Base-by-base conservation (phyloP, 495 filamentous ascomycete genomes). In the Neurospora tetrasperma region DNA sequence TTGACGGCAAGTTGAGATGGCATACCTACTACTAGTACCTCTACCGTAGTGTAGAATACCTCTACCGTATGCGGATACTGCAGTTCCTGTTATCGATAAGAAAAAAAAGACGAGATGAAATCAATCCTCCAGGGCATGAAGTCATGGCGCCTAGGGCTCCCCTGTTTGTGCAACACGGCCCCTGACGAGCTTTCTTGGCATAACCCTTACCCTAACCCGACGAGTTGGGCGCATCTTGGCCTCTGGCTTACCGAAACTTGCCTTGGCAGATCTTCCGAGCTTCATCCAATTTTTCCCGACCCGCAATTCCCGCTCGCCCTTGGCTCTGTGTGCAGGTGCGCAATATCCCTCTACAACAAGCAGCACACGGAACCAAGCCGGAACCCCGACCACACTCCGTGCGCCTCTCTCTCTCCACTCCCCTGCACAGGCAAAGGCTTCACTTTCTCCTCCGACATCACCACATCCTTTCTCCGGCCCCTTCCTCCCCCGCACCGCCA, bases 201-300 rank as follows among this genome's bases (percentile, higher is more conserved):
- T 66, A 66, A 35, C 54, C 54, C 54, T 66, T 66, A 66, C 54
- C 54, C 54, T 66, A 66, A 66, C 54, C 54, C 54, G 54, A 66
- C 54, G 9, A 18, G 16, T 1, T 9, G 31, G 14, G 27, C 14
- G 54, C 54, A 27, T 18, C 44, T 38, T 70, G 48, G 71, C 42
- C 35, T 38, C 69, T 69, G 23, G 48, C 54, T 66, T 66, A 66
- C 54, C 54, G 54, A 35, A 66, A 35, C 54, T 35, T 66, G 54
- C 77, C 85, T 76, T 80, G 76, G 78, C 78, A 81, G 74, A 79
- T 75, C 79, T 79, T 78, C 79, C 80, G 78, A 80, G 76, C 76
- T 76, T 74, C 76, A 31, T 69, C 73, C 73, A 75, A 77, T 78
- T 80, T 81, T 82, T 79, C 75, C 74, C 72, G 48, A 70, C 74